A percentile compares a stretch with the other conserved stretches of the same genome.
phyloP scores from a whole-genome alignment of 305 asterid species.

The Coffea humblotiana region DNA sequence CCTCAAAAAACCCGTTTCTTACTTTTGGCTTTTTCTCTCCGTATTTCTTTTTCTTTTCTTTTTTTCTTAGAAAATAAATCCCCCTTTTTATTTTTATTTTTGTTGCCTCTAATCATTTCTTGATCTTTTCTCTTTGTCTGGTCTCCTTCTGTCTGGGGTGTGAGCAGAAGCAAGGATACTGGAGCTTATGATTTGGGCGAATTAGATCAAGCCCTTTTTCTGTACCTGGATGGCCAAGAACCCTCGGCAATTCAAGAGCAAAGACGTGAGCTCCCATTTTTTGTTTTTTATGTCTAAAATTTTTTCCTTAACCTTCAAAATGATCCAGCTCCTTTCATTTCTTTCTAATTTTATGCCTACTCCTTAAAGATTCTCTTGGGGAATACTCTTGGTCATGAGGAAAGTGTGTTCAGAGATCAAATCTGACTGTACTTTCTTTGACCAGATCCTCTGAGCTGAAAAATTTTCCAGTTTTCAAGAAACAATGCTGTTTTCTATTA shows the following conservation, averaged over 20 bases:
- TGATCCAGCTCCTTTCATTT: not conserved
- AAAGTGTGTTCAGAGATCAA: slow-evolving; percentile 34
- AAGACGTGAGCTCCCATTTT: slow-evolving; percentile 43
- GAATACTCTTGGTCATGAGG: slow-evolving; percentile 33
- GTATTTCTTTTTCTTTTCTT: no score
- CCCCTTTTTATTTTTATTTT: not conserved
- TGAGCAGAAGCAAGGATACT: slow-evolving; percentile 56
- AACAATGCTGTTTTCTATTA: not conserved
- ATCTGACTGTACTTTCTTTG: slow-evolving; percentile 58
- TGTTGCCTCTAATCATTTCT: not conserved
- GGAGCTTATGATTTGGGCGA: slow-evolving; percentile 72
- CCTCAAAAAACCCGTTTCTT: slow-evolving; percentile 5
- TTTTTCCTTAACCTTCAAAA: not conserved
- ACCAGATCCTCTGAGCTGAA: slow-evolving; percentile 41
- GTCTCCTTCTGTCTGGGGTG: not conserved
- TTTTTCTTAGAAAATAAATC: not conserved
- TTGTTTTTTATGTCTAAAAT: not conserved
- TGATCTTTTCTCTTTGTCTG: not conserved
- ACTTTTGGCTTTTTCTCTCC: no score
- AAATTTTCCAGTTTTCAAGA: slow-evolving; percentile 17
- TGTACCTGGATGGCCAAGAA: slow-evolving; percentile 69
- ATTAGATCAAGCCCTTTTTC: slow-evolving; percentile 76
- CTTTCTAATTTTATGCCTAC: not conserved
- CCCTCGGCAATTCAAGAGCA: slow-evolving; percentile 58
- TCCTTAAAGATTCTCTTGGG: slow-evolving; percentile 36